phyloP scores from a whole-genome alignment of 768 basidiomycete species.

The Tulasnella sp. region DNA sequence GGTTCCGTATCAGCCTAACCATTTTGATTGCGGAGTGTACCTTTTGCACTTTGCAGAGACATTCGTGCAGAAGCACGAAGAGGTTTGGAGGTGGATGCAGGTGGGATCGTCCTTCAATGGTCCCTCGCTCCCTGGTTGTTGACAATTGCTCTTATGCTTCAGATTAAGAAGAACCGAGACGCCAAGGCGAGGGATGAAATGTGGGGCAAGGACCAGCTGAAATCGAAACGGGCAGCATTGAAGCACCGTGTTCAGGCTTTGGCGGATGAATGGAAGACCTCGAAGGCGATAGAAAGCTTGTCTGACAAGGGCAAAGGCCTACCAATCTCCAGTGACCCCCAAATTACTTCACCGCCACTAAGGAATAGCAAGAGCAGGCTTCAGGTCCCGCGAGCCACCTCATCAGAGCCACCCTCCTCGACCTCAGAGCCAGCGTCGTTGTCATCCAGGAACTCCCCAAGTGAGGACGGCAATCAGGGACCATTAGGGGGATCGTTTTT shows the following conservation, averaged over 20 bases:
- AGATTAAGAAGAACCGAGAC: constrained; percentile 10
- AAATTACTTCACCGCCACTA: no score
- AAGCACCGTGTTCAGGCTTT: constrained; percentile 34
- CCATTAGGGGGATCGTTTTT: no score
- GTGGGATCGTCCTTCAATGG: constrained; percentile 17
- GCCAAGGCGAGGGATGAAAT: constrained; percentile 9
- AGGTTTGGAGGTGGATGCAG: constrained; percentile 42
- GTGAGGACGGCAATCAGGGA: no score
- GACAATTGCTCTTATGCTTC: not conserved
- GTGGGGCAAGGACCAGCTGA: constrained; percentile 19
- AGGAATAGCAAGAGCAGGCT: no score
- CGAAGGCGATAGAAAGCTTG: not conserved
- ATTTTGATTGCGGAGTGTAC: constrained; percentile 87
- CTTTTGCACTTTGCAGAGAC: constrained; percentile 75
- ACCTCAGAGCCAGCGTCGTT: no score
- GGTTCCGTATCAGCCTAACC: constrained; percentile 86
- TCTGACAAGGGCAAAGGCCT: not conserved
- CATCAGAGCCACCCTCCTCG: no score
- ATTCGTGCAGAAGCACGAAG: constrained; percentile 55
- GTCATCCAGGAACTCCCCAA: no score
- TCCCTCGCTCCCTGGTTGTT: not conserved
- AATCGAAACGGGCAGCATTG: constrained; percentile 17
- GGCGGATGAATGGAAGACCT: constrained; percentile 30
- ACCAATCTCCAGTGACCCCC: no score
- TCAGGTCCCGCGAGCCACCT: no score